A percentile compares a stretch with the other conserved stretches of the same genome.
phyloP scores from a whole-genome alignment of 495 filamentous ascomycete genomes.

The Neurospora sp. region DNA sequence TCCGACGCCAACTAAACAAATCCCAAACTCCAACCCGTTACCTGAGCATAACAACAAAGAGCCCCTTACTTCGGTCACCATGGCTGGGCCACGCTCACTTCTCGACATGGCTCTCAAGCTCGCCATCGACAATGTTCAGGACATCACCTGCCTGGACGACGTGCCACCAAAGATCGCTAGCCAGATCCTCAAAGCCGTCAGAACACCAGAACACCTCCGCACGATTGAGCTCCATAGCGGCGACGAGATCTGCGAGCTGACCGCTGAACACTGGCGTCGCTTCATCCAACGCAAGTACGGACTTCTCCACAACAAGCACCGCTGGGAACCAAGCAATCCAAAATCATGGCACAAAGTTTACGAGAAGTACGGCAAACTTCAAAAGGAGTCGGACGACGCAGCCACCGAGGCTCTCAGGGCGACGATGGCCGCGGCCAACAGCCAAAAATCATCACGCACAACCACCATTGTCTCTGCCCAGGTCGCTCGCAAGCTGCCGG shows the following conservation, averaged over 20 bases:
- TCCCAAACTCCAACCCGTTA: not conserved
- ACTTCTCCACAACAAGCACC: slow-evolving; percentile 9
- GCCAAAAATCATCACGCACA: slow-evolving; percentile 20
- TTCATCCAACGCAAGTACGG: slow-evolving; percentile 28
- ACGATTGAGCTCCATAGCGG: slow-evolving; percentile 23
- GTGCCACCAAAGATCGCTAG: slow-evolving; percentile 5
- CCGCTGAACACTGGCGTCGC: slow-evolving; percentile 25
- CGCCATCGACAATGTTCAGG: slow-evolving; percentile 19
- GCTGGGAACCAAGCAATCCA: slow-evolving; percentile 22
- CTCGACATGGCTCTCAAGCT: slow-evolving; percentile 22
- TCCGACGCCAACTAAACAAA: not conserved
- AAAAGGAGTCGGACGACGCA: slow-evolving; percentile 40
- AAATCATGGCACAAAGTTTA: slow-evolving; percentile 29
- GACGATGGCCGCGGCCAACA: slow-evolving; percentile 15
- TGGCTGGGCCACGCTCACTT: slow-evolving; percentile 23
- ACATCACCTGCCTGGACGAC: slow-evolving; percentile 6
- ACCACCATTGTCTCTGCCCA: slow-evolving; percentile 15
- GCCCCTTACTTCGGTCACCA: slow-evolving; percentile 1
- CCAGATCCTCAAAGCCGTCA: slow-evolving; percentile 21
- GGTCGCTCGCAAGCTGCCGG: slow-evolving; percentile 14
- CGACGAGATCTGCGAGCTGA: slow-evolving; percentile 25
- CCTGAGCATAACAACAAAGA: not conserved
- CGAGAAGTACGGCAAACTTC: slow-evolving; percentile 27
- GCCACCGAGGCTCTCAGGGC: slow-evolving; percentile 32
- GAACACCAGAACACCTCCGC: slow-evolving; percentile 23